A percentile compares a stretch with the other conserved stretches of the same genome.
These are phyloP conservation scores for Crinitomyces ghanaensis DNA, from an alignment of 805 yeast species.

Conservation along the genomic window DNA sequence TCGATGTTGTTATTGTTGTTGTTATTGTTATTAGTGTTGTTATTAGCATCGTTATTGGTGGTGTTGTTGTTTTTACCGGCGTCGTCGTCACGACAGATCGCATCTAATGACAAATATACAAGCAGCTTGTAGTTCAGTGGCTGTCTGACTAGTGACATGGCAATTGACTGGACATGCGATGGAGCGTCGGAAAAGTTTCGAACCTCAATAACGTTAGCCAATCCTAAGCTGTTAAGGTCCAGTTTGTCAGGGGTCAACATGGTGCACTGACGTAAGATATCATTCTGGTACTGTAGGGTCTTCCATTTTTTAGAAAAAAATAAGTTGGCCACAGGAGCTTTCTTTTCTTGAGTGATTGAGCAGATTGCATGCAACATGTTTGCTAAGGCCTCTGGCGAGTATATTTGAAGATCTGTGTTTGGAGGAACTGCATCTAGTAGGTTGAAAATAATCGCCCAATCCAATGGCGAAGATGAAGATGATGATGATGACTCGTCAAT, in stretches of 20 bases:
- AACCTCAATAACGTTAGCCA: constrained; percentile 7
- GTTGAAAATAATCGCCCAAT: constrained; percentile 3
- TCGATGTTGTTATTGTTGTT: too few species aligned
- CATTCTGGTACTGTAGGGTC: constrained; percentile 6
- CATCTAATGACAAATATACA: constrained; percentile 18
- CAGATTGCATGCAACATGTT: not conserved
- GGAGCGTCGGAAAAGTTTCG: constrained; percentile 2
- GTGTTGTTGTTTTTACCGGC: too few species aligned
- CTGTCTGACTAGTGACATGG: constrained; percentile 11
- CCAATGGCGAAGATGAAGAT: too few species aligned
- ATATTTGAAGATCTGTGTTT: constrained; percentile 1
- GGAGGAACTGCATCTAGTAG: not conserved
- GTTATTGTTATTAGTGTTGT: too few species aligned
- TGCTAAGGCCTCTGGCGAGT: constrained; percentile 1
- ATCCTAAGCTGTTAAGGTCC: constrained; percentile 6
- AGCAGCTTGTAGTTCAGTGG: constrained; percentile 19
- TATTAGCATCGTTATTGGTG: not conserved
- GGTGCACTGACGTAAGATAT: constrained; percentile 5
- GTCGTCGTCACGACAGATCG: constrained; percentile 20
- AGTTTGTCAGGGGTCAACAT: constrained; percentile 4
- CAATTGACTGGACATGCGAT: constrained; percentile 13
- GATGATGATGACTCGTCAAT: not conserved
- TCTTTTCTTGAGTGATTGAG: not conserved
- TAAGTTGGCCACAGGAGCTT: not conserved
- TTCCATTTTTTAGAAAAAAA: constrained; percentile 9